Conservation (phyloP, 495 filamentous ascomycete genomes). For the Xylaria telfairii region DNA sequence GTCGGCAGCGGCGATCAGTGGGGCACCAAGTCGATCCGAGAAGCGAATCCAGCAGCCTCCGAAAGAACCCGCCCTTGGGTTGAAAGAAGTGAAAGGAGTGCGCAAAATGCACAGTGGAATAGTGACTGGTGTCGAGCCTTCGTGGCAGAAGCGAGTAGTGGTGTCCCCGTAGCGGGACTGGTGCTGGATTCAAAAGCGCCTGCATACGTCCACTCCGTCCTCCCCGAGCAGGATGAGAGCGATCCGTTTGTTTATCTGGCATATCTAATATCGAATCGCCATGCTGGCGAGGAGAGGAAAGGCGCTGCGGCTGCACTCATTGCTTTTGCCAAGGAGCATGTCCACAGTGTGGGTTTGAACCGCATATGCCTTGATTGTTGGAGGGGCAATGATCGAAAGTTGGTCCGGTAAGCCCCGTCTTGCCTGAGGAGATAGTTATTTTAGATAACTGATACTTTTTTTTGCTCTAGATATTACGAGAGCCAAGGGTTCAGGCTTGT, state of each 20-base stretch:
- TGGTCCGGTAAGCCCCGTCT: constrained; percentile 2
- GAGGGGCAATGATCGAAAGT: neutral
- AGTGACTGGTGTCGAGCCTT: constrained; percentile 5
- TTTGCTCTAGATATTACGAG: neutral
- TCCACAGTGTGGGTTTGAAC: neutral
- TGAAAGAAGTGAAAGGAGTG: neutral
- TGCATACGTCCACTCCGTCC: neutral
- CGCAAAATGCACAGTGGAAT: neutral
- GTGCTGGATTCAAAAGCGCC: constrained; percentile 3
- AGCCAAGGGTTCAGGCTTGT: neutral
- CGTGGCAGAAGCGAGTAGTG: neutral
- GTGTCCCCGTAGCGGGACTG: neutral
- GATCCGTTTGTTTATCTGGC: constrained; percentile 4
- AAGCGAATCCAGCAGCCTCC: neutral
- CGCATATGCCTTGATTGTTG: constrained; percentile 7
- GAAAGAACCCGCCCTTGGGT: neutral
- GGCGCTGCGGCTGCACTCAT: neutral
- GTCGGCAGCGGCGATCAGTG: neutral
- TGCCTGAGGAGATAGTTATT: neutral
- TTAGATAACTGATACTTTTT: neutral
- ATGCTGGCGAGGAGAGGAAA: neutral
- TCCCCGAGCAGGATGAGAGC: constrained; percentile 1
- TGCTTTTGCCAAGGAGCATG: neutral
- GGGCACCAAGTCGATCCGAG: neutral
- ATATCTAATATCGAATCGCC: neutral